phyloP scores from a whole-genome alignment of 306 rosid genomes.

The Quercus alba region DNA sequence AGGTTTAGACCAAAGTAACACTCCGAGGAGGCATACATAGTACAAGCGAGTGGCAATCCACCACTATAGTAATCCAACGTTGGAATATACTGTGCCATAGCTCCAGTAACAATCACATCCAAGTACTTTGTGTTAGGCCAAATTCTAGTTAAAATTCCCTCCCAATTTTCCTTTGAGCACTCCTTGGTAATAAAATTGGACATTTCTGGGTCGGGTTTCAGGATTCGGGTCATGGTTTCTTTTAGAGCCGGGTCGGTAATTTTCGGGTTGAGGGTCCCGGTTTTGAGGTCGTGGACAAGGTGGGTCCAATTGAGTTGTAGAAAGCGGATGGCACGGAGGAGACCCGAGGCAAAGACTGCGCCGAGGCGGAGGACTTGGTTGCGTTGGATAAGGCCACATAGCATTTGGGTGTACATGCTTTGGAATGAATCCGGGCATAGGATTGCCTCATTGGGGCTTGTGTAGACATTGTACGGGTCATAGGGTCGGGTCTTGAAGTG shows the following conservation, averaged over 20 bases:
- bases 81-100: constrained; percentile 68
- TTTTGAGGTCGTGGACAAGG: constrained; percentile 35
- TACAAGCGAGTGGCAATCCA: constrained; percentile 49
- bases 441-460: constrained; percentile 60
- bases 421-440: constrained; percentile 62
- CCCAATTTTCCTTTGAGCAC: constrained; percentile 52
- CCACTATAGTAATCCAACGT: constrained; percentile 52
- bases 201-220: constrained; percentile 29
- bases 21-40: constrained; percentile 63
- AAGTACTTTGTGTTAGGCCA: constrained; percentile 60
- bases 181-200: constrained; percentile 30
- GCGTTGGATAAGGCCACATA: constrained; percentile 50
- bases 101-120: constrained; percentile 61
- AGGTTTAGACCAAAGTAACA: constrained; percentile 56
- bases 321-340: constrained; percentile 56
- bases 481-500: constrained; percentile 64
- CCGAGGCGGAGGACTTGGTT: constrained; percentile 54
- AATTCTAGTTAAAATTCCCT: constrained; percentile 44
- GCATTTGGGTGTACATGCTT: constrained; percentile 61
- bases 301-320: constrained; percentile 49
- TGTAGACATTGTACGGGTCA: constrained; percentile 57
- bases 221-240: constrained; percentile 8
- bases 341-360: constrained; percentile 58
- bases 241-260: constrained; percentile 35
- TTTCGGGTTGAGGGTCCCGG: constrained; percentile 30